A percentile compares a stretch with the other conserved stretches of the same genome.
phyloP scores from a whole-genome alignment of 148 eudicot species.

The Fagopyrum homotropicum region DNA sequence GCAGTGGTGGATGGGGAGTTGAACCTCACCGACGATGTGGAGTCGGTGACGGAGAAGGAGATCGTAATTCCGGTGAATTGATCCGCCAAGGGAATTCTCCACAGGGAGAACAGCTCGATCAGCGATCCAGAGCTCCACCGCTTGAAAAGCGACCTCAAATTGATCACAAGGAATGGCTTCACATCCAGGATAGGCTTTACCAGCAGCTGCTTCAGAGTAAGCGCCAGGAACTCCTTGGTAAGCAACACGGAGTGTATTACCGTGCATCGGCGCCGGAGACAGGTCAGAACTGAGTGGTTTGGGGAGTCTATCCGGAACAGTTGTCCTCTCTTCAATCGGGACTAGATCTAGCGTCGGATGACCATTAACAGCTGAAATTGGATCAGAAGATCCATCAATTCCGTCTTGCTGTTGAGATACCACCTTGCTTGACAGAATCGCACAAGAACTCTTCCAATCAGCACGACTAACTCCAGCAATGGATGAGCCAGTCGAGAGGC shows the following conservation, averaged over 20 bases:
- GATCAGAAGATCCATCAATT: conserved; percentile 16
- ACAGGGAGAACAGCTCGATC: conserved; percentile 65
- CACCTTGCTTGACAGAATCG: conserved; percentile 66
- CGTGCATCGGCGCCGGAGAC: conserved; percentile 81
- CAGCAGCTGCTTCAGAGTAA: conserved; percentile 88
- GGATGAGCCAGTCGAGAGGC: neutral
- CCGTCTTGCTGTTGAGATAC: conserved; percentile 35
- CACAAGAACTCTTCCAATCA: conserved; percentile 84
- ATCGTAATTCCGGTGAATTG: conserved; percentile 66
- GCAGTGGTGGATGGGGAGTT: conserved; percentile 84
- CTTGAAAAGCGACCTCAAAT: conserved; percentile 86
- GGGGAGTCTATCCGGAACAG: conserved; percentile 29
- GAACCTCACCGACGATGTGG: conserved; percentile 87
- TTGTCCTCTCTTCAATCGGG: conserved; percentile 18
- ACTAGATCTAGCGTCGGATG: conserved; percentile 53
- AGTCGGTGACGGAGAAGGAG: conserved; percentile 56
- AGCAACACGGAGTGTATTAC: conserved; percentile 65
- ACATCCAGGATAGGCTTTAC: conserved; percentile 73
- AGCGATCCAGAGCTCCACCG: conserved; percentile 81
- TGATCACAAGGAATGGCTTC: conserved; percentile 92
- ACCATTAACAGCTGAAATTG: conserved; percentile 47
- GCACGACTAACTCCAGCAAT: conserved; percentile 34
- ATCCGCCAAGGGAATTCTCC: conserved; percentile 65
- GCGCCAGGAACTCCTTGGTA: conserved; percentile 97
- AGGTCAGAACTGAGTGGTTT: conserved; percentile 59